Percentiles rank a stretch among this genome's conserved stretches.
Evolutionary conservation across 352 stramenopile genomes (phyloP).

Genomic region (Phytopythium aichiense): DNA sequence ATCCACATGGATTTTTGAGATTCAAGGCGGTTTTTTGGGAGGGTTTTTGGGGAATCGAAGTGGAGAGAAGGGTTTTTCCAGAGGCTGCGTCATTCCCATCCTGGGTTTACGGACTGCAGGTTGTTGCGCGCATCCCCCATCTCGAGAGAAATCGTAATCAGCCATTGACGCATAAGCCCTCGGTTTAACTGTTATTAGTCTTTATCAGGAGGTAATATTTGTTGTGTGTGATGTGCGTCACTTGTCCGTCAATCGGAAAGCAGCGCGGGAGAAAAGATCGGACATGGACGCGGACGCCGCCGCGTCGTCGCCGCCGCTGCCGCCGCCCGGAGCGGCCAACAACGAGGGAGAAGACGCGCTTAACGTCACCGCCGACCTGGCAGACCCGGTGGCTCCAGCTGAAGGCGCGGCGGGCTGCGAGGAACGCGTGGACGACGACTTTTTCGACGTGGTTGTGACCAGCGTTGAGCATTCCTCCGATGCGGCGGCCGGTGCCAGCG

Average conservation of each 20-base stretch:
- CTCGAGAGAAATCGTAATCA: no score
- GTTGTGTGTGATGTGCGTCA: no score
- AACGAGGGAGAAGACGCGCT: not conserved
- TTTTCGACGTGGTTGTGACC: slow-evolving; percentile 65
- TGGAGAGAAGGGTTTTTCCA: no score
- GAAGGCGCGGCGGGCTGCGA: not conserved
- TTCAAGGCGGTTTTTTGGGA: not conserved
- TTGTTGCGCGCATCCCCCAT: no score
- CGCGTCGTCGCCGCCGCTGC: no score
- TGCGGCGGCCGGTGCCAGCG: slow-evolving; percentile 17
- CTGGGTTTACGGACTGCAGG: no score
- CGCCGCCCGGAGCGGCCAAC: not conserved
- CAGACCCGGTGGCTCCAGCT: not conserved
- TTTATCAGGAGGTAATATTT: no score
- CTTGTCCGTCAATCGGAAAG: no score
- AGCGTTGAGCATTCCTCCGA: slow-evolving; percentile 36
- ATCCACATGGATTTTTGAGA: no score
- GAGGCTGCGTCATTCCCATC: not conserved
- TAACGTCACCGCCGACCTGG: not conserved
- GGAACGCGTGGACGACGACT: slow-evolving; percentile 18
- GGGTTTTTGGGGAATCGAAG: not conserved
- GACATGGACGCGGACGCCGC: not conserved
- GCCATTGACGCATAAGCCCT: no score
- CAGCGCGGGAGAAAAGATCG: not conserved
- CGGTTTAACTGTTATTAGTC: no score